A percentile compares a stretch with the other conserved stretches of the same genome.
Evolutionary conservation across 805 yeast genomes (phyloP).

Genomic region (Ogataea dorogensis): DNA sequence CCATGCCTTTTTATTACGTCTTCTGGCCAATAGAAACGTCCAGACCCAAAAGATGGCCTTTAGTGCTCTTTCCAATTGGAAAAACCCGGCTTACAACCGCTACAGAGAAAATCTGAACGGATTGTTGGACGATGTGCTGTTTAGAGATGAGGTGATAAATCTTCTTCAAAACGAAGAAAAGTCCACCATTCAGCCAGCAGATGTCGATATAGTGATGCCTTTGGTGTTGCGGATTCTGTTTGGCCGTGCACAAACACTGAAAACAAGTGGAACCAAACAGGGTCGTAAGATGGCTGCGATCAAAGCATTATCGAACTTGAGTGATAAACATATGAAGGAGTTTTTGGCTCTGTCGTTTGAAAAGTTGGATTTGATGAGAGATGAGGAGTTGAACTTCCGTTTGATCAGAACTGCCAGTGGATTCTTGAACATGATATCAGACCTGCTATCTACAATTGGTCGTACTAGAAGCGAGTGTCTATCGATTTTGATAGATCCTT

Average conservation of each 20-base stretch:
- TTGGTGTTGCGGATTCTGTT: constrained; percentile 72
- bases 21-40: constrained; percentile 59
- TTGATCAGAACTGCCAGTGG: constrained; percentile 57
- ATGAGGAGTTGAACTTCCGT: constrained; percentile 29
- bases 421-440: constrained; percentile 58
- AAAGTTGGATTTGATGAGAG: constrained; percentile 39
- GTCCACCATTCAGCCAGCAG: constrained; percentile 56
- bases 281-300: constrained; percentile 73
- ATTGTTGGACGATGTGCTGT: constrained; percentile 75
- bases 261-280: constrained; percentile 65
- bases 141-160: constrained; percentile 78
- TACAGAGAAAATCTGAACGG: constrained; percentile 73
- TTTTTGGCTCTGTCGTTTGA: constrained; percentile 65
- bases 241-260: constrained; percentile 78
- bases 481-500: constrained; percentile 51
- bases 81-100: constrained; percentile 54
- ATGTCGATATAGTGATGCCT: constrained; percentile 63
- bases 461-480: constrained; percentile 49
- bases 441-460: constrained; percentile 59
- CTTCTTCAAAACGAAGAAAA: constrained; percentile 55
- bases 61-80: constrained; percentile 64
- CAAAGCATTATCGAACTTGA: constrained; percentile 57
- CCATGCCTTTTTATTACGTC: constrained; percentile 47
- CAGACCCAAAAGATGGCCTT: constrained; percentile 73
- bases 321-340: constrained; percentile 47